These are phyloP conservation scores for Aspergillus ellipticus DNA, from an alignment of 495 filamentous ascomycete genomes.

Conservation along the genomic window DNA sequence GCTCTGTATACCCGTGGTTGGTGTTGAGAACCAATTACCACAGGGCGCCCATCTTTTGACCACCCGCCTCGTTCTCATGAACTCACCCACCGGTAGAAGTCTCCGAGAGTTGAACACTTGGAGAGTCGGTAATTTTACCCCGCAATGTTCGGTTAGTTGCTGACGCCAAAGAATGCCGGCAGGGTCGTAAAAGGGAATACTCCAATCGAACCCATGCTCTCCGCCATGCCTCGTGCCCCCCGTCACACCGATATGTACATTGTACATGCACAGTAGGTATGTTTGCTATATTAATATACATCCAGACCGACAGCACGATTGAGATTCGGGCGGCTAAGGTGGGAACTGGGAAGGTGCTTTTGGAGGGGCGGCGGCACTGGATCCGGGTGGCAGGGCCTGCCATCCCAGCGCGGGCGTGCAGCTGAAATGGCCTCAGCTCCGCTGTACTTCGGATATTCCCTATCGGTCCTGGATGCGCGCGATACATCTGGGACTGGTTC, in stretches of 20 bases:
- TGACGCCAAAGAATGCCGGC: constrained; percentile 2
- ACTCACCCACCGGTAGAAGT: neutral
- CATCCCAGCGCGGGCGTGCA: neutral
- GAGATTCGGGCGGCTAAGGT: constrained; percentile 13
- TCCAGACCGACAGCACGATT: constrained; percentile 8
- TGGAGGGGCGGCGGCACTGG: neutral
- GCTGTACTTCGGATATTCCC: neutral
- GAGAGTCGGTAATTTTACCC: constrained; percentile 10
- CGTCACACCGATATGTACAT: constrained; percentile 1
- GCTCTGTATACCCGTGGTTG: neutral
- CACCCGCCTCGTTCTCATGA: neutral
- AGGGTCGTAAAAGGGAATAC: neutral
- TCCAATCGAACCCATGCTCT: neutral
- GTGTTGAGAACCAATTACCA: neutral
- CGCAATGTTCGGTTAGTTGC: constrained; percentile 11
- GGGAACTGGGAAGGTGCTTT: constrained; percentile 2
- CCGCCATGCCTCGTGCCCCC: neutral
- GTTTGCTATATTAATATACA: neutral
- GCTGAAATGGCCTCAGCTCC: neutral
- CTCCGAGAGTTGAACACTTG: neutral
- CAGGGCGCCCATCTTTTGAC: neutral
- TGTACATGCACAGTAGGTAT: too few species aligned
- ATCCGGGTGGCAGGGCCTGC: constrained; percentile 5
- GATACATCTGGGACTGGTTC: neutral
- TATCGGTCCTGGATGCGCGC: neutral